Conservation (phyloP, 2,329 filamentous ascomycete species). For the Myotisia sp. region DNA sequence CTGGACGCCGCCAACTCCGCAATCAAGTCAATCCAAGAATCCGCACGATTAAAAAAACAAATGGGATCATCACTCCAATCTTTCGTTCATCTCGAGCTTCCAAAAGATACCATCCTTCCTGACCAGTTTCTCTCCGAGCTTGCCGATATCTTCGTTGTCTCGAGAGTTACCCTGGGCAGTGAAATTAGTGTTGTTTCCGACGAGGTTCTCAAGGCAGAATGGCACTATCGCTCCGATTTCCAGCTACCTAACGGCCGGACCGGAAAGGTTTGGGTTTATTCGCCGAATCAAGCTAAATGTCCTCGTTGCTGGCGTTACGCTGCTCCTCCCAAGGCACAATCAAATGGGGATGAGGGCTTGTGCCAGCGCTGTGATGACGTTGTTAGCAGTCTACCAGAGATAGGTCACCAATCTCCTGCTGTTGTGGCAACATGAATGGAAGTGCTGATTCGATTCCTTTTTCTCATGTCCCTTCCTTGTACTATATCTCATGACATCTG, state of each 20-base stretch:
- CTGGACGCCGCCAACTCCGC: conserved; percentile 43
- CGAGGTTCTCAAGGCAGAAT: conserved; percentile 22
- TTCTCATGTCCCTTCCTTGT: neutral
- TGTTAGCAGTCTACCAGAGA: conserved; percentile 30
- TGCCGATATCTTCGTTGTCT: conserved; percentile 54
- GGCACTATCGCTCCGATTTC: conserved; percentile 32
- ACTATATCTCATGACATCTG: conserved; percentile 1
- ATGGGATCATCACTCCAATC: conserved; percentile 73
- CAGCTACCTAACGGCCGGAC: conserved; percentile 21
- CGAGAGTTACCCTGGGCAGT: conserved; percentile 41
- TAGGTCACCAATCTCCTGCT: neutral
- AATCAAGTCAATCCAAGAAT: conserved; percentile 63
- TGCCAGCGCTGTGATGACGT: conserved; percentile 62
- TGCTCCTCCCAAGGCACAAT: conserved; percentile 31
- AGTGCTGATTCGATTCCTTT: too few relatives aligned
- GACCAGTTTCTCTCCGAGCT: conserved; percentile 36
- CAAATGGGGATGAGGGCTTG: conserved; percentile 44
- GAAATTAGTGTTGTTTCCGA: conserved; percentile 18
- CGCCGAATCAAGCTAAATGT: conserved; percentile 54
- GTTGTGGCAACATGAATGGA: neutral
- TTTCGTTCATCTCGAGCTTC: conserved; percentile 39
- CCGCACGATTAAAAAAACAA: conserved; percentile 53
- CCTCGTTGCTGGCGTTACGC: conserved; percentile 78
- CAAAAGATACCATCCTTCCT: conserved; percentile 15
- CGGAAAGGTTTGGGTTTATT: conserved; percentile 29